Base-by-base conservation (phyloP, 2,329 filamentous ascomycete genomes). In the Botrytis elliptica region DNA sequence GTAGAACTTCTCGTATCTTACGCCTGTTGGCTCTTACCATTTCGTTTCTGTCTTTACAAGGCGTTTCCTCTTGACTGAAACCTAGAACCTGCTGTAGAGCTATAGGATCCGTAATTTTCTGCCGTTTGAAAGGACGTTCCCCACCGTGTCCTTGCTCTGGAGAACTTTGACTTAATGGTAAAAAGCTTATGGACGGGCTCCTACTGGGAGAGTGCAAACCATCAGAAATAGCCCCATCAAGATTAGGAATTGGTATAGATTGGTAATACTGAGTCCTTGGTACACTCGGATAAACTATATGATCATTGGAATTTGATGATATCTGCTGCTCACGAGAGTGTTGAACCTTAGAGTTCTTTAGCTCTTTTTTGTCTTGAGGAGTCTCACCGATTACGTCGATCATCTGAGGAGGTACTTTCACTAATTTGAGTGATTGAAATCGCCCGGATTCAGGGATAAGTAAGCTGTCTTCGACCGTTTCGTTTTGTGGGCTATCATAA, bases 401-500 rank as follows among this genome's bases (percentile, higher is more conserved):
- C 9, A 25, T 25, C n/a, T 57, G 38, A 12, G 18, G 29, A 22
- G n/a, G 49, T 44, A 18, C n/a, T 42, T 57, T 57, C 25, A n/a
- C 38, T 7, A 38, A 38, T 29, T 10, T n/a, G 1, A 12, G 49
- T 33, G 29, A 25, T 10, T 38, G 40, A 33, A 42, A 33, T 57
- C 14, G 20, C 18, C n/a, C 36, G n/a, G 66, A 25, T 40, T 57
- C n/a, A 33, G 36, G n/a, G 4, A 29, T 10, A 18, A 57, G 29
- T 8, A 38, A 42, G 60, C 65, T 55, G 8, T 46, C 44, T 38
- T 70, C 33, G 5, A 22, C 4, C 25, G 33, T 18, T 29, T 29
- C 16, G 22, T 60, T 60, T 71, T 70, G 71, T 46, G 74, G 64
- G 62, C 36, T 72, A 40, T 6, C 36, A 49, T 73, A 78, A 18